Base-by-base conservation (phyloP, 2,329 filamentous ascomycete genomes). In the Sporothrix dimorphospora region DNA sequence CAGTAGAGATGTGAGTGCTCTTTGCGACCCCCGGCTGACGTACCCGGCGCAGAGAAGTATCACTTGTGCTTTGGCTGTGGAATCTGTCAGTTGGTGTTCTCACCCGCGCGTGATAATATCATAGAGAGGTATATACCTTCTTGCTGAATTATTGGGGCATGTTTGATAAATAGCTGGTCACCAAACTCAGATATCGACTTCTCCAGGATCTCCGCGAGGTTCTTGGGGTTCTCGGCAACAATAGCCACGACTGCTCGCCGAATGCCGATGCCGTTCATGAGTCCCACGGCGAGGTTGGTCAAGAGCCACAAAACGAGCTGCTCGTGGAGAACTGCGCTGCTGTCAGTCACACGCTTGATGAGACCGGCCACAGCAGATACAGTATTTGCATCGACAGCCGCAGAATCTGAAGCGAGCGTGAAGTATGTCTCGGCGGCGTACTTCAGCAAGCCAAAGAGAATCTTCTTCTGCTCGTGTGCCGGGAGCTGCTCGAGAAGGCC, bases 81-180 rank as follows among this genome's bases (percentile, higher is more conserved):
- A 3, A 27, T 74, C 81, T 71, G 79, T 63, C 47, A 12, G 38
- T 75, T 71, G 74, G 8, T 42, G 38, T 19, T 45, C 16, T 21
- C 8, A 38, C 16, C n/a, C n/a, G n/a, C n/a, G n/a, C n/a, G n/a
- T n/a, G n/a, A n/a, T n/a, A n/a, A n/a, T n/a, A n/a, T n/a, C n/a
- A n/a, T n/a, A n/a, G 45, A 47, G 4, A 16, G 1, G 3, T 4
- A n/a, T 81, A 76, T 81, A 92, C 94, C 91, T 86, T 98, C 93
- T 85, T 99, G 96, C 77, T 94, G 92, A 51, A 96, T 79, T n/a
- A 92, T 88, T 5, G 94, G 91, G 0, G 92, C 89, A 80, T 98
- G 94, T 72, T 89, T 92, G 76, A 98, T 94, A 77, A 94, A 97
- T 12, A 98, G 83, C 67, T 92, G 89, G 77, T 98, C 94, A 0